phyloP scores from a whole-genome alignment of 371 early-diverging fungal species.

The Batkoa obscura region DNA sequence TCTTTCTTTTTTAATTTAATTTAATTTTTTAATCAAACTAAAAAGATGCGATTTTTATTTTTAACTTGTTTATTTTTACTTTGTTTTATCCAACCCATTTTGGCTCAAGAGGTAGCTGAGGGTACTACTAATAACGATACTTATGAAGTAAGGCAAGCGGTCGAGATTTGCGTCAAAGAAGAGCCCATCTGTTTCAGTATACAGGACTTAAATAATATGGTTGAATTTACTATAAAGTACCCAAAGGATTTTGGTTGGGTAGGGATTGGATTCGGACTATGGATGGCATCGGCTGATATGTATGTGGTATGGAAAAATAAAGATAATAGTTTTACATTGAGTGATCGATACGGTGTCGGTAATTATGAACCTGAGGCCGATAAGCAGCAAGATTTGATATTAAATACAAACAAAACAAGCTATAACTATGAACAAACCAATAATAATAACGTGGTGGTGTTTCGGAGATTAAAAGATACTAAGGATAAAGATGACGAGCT shows the following conservation, averaged over 20 bases:
- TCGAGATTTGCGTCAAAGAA: neutral
- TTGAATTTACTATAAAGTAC: conserved; percentile 2
- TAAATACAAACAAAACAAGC: neutral
- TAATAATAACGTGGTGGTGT: neutral
- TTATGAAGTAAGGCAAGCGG: too few relatives aligned
- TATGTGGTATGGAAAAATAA: neutral
- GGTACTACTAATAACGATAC: too few relatives aligned
- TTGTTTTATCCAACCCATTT: too few relatives aligned
- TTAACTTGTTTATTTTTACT: too few relatives aligned
- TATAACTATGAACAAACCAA: too few relatives aligned
- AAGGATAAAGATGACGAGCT: neutral
- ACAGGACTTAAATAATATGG: neutral
- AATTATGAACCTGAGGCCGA: neutral
- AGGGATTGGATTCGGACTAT: neutral
- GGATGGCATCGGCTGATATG: conserved; percentile 4
- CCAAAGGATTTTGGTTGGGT: conserved; percentile 2
- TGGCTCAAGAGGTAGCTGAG: too few relatives aligned
- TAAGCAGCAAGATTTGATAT: neutral
- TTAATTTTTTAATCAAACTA: too few relatives aligned
- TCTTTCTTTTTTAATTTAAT: too few relatives aligned
- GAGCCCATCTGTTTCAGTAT: neutral
- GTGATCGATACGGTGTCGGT: neutral
- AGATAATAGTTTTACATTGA: neutral
- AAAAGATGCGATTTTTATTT: too few relatives aligned
- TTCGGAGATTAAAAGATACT: conserved; percentile 4